Percentiles rank a stretch among this genome's conserved stretches.
Evolutionary conservation across 2,329 filamentous ascomycete species (phyloP).

Genomic region (Stylonectria norvegica): DNA sequence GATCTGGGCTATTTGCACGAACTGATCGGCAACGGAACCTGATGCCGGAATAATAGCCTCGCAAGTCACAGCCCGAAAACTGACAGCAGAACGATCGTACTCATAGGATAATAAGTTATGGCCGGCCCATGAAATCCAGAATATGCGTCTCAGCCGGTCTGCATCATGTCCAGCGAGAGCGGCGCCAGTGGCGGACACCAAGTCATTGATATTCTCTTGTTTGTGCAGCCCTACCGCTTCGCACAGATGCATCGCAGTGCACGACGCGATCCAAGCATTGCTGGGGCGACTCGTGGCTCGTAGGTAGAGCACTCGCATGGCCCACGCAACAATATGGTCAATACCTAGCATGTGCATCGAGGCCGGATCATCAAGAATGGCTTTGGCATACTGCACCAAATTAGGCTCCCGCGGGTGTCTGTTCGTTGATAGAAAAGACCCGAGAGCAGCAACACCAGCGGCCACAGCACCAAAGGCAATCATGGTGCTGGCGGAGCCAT

Average conservation of each 20-base stretch:
- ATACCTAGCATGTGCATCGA: slow-evolving; percentile 17
- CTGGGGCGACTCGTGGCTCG: slow-evolving; percentile 20
- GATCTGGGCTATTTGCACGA: slow-evolving; percentile 16
- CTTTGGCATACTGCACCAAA: slow-evolving; percentile 20
- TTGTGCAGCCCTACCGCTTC: slow-evolving; percentile 22
- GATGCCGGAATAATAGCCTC: slow-evolving; percentile 9
- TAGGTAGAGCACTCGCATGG: slow-evolving; percentile 18
- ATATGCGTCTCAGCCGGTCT: slow-evolving; percentile 19
- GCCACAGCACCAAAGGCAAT: slow-evolving; percentile 20
- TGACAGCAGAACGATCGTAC: slow-evolving; percentile 20
- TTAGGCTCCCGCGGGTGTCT: slow-evolving; percentile 18
- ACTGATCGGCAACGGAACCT: slow-evolving; percentile 20
- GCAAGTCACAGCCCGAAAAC: slow-evolving; percentile 18
- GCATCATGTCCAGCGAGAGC: slow-evolving; percentile 12
- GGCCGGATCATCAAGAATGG: slow-evolving; percentile 20
- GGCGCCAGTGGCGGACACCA: slow-evolving; percentile 13
- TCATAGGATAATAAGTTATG: slow-evolving; percentile 21
- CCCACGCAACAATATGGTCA: slow-evolving; percentile 20
- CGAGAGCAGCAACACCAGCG: slow-evolving; percentile 22
- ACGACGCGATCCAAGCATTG: slow-evolving; percentile 23
- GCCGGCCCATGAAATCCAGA: slow-evolving; percentile 21
- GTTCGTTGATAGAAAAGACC: slow-evolving; percentile 19
- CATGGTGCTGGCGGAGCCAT: slow-evolving; percentile 6
- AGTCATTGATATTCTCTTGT: slow-evolving; percentile 21
- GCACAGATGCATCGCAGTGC: slow-evolving; percentile 19